A percentile compares a stretch with the other conserved stretches of the same genome.
These are phyloP conservation scores for Yamadazyma diospyri DNA, from an alignment of 1,139 yeast species.

Conservation along the genomic window DNA sequence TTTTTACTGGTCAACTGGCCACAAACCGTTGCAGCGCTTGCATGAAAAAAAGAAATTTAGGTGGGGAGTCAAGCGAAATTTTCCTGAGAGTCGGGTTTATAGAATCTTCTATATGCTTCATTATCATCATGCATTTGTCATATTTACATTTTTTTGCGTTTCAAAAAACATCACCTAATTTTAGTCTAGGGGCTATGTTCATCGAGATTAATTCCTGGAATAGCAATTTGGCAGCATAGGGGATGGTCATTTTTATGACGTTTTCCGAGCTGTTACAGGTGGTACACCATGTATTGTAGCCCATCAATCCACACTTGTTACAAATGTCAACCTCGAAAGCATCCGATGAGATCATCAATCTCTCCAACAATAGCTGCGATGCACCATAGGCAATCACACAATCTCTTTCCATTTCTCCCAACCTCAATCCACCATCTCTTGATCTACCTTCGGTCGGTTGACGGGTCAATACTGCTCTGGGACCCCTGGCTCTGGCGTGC, in stretches of 20 bases:
- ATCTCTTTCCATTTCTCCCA: constrained; percentile 99
- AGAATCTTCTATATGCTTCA: too few species aligned
- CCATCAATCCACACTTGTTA: constrained; percentile 95
- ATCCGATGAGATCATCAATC: constrained; percentile 95
- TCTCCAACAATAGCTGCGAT: constrained; percentile 85
- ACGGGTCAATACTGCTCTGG: constrained; percentile 95
- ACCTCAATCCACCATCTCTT: constrained; percentile 97
- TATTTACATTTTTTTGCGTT: background rate
- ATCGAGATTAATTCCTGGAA: constrained; percentile 95
- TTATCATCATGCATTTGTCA: background rate
- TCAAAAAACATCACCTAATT: constrained; percentile 78
- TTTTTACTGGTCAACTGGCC: too few species aligned
- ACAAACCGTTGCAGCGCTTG: too few species aligned
- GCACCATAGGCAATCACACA: constrained; percentile 99
- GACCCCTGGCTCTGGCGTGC: constrained; percentile 99
- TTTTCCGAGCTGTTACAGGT: constrained; percentile 86
- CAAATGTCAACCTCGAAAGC: constrained; percentile 97
- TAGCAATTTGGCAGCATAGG: constrained; percentile 92
- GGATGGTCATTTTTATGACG: constrained; percentile 92
- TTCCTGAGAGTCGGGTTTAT: too few species aligned
- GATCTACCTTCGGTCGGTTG: constrained; percentile 99
- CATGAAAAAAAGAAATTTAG: too few species aligned
- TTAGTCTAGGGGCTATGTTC: constrained; percentile 96
- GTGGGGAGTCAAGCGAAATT: too few species aligned
- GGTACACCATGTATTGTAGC: constrained; percentile 96